Conservation (phyloP, 1,284 basidiomycete species). For the Trametes pubescens region DNA sequence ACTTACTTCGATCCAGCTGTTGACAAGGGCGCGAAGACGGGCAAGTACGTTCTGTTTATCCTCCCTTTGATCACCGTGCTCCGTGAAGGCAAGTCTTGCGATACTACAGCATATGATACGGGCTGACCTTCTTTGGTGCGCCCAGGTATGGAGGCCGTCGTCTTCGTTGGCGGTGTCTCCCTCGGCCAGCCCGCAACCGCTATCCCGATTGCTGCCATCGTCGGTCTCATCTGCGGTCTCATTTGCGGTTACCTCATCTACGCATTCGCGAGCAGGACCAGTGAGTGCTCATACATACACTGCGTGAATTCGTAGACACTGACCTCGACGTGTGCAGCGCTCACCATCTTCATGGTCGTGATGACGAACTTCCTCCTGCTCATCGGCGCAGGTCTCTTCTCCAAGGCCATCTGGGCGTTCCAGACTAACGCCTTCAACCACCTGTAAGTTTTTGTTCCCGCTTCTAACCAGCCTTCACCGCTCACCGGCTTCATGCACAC, state of each 20-base stretch:
- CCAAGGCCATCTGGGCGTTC: conserved; percentile 75
- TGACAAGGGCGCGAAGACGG: conserved; percentile 55
- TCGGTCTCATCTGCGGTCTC: conserved; percentile 81
- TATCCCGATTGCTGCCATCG: conserved; percentile 89
- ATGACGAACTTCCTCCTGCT: conserved; percentile 92
- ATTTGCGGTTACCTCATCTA: conserved; percentile 77
- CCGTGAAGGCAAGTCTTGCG: conserved; percentile 72
- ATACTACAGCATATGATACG: too few species aligned
- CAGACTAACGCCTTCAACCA: conserved; percentile 73
- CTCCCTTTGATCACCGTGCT: conserved; percentile 91
- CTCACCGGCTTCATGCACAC: conserved; percentile 10
- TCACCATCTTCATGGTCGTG: conserved; percentile 84
- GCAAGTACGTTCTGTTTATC: conserved; percentile 88
- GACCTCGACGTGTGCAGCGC: conserved; percentile 50
- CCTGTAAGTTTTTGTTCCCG: conserved; percentile 45
- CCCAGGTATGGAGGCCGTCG: conserved; percentile 83
- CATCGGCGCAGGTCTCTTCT: conserved; percentile 91
- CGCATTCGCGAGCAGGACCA: conserved; percentile 75
- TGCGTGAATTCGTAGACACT: neutral
- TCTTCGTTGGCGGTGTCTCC: conserved; percentile 94
- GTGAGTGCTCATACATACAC: conserved; percentile 49
- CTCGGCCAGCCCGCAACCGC: conserved; percentile 82
- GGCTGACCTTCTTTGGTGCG: conserved; percentile 1
- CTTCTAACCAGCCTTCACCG: neutral
- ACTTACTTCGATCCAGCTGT: conserved; percentile 41